Percentiles rank a stretch among this genome's conserved stretches.
Evolutionary conservation across 805 yeast species (phyloP).

Genomic region (Scheffersomyces stipitis): DNA sequence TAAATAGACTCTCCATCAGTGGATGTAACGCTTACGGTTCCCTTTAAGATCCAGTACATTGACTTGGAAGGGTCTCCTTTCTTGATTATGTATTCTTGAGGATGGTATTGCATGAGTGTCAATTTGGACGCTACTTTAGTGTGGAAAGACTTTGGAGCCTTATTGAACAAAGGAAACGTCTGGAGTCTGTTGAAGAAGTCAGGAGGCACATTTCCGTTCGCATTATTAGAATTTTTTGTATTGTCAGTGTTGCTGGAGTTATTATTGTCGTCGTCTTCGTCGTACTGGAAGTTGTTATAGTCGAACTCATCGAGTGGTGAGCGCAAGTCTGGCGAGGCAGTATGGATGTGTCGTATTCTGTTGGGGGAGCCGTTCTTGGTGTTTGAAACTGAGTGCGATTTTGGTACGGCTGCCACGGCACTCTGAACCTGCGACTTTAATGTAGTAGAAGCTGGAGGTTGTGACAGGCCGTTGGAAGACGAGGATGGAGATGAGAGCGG

Average conservation of each 20-base stretch:
- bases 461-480: conserved; percentile 1
- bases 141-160: conserved; percentile 67
- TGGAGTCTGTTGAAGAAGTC: conserved; percentile 53
- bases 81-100: conserved; percentile 68
- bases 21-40: conserved; percentile 73
- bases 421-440: no score
- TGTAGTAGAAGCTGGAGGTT: no score
- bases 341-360: no score
- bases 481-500: conserved; percentile 18
- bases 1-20: conserved; percentile 75
- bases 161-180: conserved; percentile 62
- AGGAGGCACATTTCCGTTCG: conserved; percentile 42
- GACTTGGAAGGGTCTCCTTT: conserved; percentile 73
- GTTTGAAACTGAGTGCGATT: no score
- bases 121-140: conserved; percentile 57
- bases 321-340: no score
- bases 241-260: not conserved
- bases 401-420: no score
- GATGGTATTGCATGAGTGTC: conserved; percentile 58
- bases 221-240: conserved; percentile 2
- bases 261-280: conserved; percentile 10
- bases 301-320: conserved; percentile 12
- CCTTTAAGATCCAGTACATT: conserved; percentile 79
- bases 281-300: conserved; percentile 9
- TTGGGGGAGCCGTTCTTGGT: no score